Evolutionary conservation across 1,139 yeast genomes (phyloP).

Genomic region (Pichia sp.): DNA sequence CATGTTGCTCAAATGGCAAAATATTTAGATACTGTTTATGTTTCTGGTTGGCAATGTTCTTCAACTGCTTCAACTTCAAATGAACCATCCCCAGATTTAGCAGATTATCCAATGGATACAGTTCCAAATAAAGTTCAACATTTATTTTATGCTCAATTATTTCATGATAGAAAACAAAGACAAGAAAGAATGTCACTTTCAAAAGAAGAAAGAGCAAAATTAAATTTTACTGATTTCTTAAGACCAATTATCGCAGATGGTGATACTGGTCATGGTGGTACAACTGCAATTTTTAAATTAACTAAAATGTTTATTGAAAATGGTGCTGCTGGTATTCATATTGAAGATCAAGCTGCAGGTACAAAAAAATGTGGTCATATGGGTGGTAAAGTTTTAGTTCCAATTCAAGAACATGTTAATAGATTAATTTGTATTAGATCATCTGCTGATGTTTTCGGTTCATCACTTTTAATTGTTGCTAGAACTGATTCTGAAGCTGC

Average conservation of each 20-base stretch:
- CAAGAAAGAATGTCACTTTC: conserved; percentile 69
- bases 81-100: conserved; percentile 97
- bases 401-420: conserved; percentile 94
- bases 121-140: conserved; percentile 98
- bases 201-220: conserved; percentile 55
- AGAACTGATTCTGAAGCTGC: conserved; percentile 98
- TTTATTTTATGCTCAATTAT: conserved; percentile 91
- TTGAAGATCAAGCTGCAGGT: conserved; percentile 98
- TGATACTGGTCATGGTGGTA: conserved; percentile 98
- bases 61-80: conserved; percentile 95
- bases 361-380: conserved; percentile 97
- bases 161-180: conserved; percentile 95
- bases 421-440: conserved; percentile 92
- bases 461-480: conserved; percentile 81
- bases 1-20: conserved; percentile 96
- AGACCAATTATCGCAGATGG: conserved; percentile 97
- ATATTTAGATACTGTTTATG: conserved; percentile 86
- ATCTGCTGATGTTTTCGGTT: conserved; percentile 88
- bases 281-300: conserved; percentile 90
- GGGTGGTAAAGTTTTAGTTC: conserved; percentile 98
- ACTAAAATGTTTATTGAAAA: conserved; percentile 95
- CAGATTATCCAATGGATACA: conserved; percentile 97
- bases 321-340: conserved; percentile 98
- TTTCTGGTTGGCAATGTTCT: conserved; percentile 98
- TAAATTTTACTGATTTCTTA: conserved; percentile 69